Conservation (phyloP, 2,329 filamentous ascomycete genomes). For the Aspergillus fumigatus region DNA sequence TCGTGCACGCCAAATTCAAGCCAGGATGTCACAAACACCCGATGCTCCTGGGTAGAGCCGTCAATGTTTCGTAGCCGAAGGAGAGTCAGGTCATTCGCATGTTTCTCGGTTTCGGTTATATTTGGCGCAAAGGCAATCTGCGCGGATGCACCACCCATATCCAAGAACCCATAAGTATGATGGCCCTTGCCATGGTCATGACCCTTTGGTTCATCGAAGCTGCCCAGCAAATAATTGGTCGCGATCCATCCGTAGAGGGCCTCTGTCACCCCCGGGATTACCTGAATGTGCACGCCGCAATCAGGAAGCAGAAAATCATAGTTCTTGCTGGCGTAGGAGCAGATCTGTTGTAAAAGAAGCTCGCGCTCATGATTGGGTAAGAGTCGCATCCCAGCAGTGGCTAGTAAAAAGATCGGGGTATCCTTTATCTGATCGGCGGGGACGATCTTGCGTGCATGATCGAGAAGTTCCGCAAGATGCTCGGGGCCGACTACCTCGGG, state of each 20-base stretch:
- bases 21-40: slow-evolving; percentile 94
- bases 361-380: slow-evolving; percentile 69
- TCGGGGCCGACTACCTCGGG: slow-evolving; percentile 73
- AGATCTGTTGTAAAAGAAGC: slow-evolving; percentile 71
- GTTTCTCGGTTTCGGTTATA: slow-evolving; percentile 79
- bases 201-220: slow-evolving; percentile 71
- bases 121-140: slow-evolving; percentile 98
- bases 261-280: slow-evolving; percentile 93
- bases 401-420: slow-evolving; percentile 91
- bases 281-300: slow-evolving; percentile 82
- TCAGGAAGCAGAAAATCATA: slow-evolving; percentile 85
- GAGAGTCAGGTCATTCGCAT: slow-evolving; percentile 82
- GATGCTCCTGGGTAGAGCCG: slow-evolving; percentile 72
- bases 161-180: slow-evolving; percentile 93
- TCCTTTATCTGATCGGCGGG: slow-evolving; percentile 70
- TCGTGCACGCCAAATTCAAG: slow-evolving; percentile 96
- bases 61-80: slow-evolving; percentile 79
- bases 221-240: slow-evolving; percentile 88
- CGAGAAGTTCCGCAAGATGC: slow-evolving; percentile 72
- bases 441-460: slow-evolving; percentile 75
- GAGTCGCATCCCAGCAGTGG: slow-evolving; percentile 90
- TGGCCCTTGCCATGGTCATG: slow-evolving; percentile 82
- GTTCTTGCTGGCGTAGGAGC: slow-evolving; percentile 70
- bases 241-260: slow-evolving; percentile 97
- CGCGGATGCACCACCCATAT: slow-evolving; percentile 97